A percentile compares a stretch with the other conserved stretches of the same genome.
phyloP scores from a whole-genome alignment of 306 rosid species.

The Cicer cuneatum region DNA sequence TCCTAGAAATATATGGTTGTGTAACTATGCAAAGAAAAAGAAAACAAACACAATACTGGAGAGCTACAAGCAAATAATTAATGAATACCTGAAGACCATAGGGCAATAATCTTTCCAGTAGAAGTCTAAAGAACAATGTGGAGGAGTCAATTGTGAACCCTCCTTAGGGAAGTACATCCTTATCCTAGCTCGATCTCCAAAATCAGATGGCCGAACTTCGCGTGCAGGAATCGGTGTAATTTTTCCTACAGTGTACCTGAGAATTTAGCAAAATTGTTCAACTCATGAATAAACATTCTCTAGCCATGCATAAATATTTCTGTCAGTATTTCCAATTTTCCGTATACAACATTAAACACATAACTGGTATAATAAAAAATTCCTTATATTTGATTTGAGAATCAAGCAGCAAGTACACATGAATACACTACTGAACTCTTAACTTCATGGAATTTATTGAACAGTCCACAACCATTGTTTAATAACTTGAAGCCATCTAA shows the following conservation, averaged over 20 bases:
- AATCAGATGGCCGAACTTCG: constrained; percentile 94
- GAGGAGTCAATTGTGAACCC: constrained; percentile 94
- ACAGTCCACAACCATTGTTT: background rate
- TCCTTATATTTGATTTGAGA: background rate
- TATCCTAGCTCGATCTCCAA: constrained; percentile 92
- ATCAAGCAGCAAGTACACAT: background rate
- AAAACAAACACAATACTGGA: background rate
- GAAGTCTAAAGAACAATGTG: constrained; percentile 83
- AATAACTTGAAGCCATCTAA: background rate
- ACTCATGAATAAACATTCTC: background rate
- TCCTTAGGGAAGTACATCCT: constrained; percentile 83
- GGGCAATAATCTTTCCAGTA: constrained; percentile 99
- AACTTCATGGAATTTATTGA: background rate
- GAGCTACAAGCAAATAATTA: background rate
- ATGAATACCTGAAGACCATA: constrained; percentile 92
- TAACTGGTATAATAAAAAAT: background rate
- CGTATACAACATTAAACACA: background rate
- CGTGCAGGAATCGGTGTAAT: constrained; percentile 94
- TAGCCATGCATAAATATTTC: background rate
- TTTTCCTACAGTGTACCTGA: constrained; percentile 97
- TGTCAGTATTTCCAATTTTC: background rate
- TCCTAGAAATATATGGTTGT: constrained; percentile 62
- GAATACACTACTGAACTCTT: background rate
- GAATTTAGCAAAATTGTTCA: constrained; percentile 52
- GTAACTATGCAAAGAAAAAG: constrained; percentile 37